Percentiles rank a stretch among this genome's conserved stretches.
phyloP scores from a whole-genome alignment of 495 filamentous ascomycete species.

The Barbatosphaeria neglecta region DNA sequence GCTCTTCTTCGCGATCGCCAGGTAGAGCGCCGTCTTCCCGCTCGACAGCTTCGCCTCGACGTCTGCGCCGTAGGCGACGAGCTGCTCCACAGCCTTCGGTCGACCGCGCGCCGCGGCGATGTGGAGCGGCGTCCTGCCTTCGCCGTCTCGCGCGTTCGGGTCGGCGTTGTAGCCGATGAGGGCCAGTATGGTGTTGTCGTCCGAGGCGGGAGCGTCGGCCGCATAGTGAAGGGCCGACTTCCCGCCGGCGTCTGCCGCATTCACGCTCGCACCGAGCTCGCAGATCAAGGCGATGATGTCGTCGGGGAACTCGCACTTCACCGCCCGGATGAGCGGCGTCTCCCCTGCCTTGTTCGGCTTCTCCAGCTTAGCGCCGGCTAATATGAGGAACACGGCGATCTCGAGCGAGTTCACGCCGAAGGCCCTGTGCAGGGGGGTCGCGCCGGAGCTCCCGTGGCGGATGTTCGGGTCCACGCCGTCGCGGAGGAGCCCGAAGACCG shows the following conservation, averaged over 20 bases:
- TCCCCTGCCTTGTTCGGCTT: slow-evolving; percentile 1
- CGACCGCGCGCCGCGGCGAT: slow-evolving; percentile 10
- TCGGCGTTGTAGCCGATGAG: slow-evolving; percentile 14
- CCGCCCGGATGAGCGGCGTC: slow-evolving; percentile 14
- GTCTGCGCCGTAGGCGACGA: slow-evolving; percentile 17
- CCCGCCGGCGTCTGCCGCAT: slow-evolving; percentile 12
- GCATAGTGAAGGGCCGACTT: slow-evolving; percentile 18
- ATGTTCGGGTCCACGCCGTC: slow-evolving; percentile 4
- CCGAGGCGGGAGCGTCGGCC: slow-evolving; percentile 9
- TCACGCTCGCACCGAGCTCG: slow-evolving; percentile 10
- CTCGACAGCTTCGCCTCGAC: slow-evolving; percentile 8
- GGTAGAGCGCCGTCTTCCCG: slow-evolving; percentile 10
- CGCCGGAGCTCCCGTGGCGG: background rate
- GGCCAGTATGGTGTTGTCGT: slow-evolving; percentile 12
- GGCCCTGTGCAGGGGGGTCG: slow-evolving; percentile 6
- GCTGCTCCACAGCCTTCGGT: slow-evolving; percentile 6
- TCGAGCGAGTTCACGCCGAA: slow-evolving; percentile 1
- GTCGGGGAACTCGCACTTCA: slow-evolving; percentile 11
- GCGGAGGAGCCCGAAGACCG: slow-evolving; percentile 4
- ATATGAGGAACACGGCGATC: slow-evolving; percentile 5
- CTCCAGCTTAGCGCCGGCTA: slow-evolving; percentile 8
- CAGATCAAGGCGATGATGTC: slow-evolving; percentile 14
- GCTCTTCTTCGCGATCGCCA: slow-evolving; percentile 13
- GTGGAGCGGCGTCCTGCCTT: slow-evolving; percentile 12
- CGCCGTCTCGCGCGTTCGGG: slow-evolving; percentile 8